These are phyloP conservation scores for Coemansia sp. DNA, from an alignment of 192 early-diverging fungal genomes.

Conservation along the genomic window DNA sequence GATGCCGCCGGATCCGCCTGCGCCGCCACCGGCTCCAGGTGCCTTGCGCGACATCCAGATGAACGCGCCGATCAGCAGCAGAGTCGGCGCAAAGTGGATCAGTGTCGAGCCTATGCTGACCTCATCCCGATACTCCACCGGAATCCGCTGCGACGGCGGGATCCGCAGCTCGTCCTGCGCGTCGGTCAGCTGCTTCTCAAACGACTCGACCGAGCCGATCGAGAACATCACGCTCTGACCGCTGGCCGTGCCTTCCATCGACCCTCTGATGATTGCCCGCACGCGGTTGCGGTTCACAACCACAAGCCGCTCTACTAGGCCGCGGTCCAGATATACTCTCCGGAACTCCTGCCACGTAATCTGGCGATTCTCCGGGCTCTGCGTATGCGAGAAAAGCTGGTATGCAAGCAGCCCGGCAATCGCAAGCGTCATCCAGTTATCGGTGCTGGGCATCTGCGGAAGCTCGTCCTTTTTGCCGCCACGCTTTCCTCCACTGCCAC, in stretches of 20 bases:
- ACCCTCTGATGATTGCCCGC: conserved; percentile 66
- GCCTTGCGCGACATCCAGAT: conserved; percentile 85
- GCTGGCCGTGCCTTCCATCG: conserved; percentile 6
- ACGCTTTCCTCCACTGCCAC: conserved; percentile 32
- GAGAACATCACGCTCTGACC: conserved; percentile 65
- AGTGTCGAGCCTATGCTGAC: conserved; percentile 71
- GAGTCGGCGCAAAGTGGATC: conserved; percentile 91
- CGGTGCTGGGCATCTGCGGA: conserved; percentile 35
- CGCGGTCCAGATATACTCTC: conserved; percentile 84
- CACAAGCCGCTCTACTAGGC: conserved; percentile 84
- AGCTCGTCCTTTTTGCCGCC: conserved; percentile 46
- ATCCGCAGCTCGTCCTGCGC: conserved; percentile 93
- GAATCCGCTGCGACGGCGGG: conserved; percentile 85
- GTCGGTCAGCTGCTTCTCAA: conserved; percentile 87
- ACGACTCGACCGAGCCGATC: conserved; percentile 92
- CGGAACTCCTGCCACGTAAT: conserved; percentile 96
- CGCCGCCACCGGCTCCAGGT: conserved; percentile 63
- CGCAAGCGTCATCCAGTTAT: conserved; percentile 34
- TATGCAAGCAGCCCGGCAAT: conserved; percentile 19
- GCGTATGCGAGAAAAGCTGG: conserved; percentile 17
- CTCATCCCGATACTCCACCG: conserved; percentile 88
- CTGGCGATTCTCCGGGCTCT: conserved; percentile 48
- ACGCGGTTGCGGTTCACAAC: conserved; percentile 89
- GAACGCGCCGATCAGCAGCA: conserved; percentile 86
- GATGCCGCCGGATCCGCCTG: conserved; percentile 73